These are phyloP conservation scores for Neltuma alba DNA, from an alignment of 306 rosid genomes.

Conservation along the genomic window DNA sequence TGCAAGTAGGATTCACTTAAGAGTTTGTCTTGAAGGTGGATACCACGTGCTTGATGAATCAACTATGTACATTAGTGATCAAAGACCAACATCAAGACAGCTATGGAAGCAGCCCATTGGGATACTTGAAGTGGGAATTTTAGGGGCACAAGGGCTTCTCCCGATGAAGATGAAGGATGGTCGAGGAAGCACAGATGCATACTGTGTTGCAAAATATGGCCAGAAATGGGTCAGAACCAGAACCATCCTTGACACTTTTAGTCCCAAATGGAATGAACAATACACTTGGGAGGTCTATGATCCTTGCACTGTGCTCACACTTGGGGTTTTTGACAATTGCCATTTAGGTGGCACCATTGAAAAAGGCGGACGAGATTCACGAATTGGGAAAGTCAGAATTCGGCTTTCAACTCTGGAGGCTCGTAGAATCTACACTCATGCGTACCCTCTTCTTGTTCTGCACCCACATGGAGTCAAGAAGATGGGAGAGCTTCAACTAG, in stretches of 20 bases:
- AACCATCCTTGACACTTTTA: slow-evolving; percentile 72
- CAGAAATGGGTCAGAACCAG: slow-evolving; percentile 96
- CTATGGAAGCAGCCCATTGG: slow-evolving; percentile 92
- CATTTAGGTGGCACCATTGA: slow-evolving; percentile 67
- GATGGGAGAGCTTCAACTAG: slow-evolving; percentile 92
- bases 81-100: slow-evolving; percentile 88
- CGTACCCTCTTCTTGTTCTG: slow-evolving; percentile 81
- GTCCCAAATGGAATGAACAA: slow-evolving; percentile 96
- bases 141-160: slow-evolving; percentile 85
- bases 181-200: slow-evolving; percentile 79
- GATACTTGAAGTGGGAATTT: slow-evolving; percentile 83
- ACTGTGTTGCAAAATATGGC: slow-evolving; percentile 86
- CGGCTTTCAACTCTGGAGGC: slow-evolving; percentile 90
- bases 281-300: slow-evolving; percentile 96
- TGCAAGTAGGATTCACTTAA: slow-evolving; percentile 79
- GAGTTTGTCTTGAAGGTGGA: slow-evolving; percentile 97
- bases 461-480: slow-evolving; percentile 89
- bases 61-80: slow-evolving; percentile 84
- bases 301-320: slow-evolving; percentile 86
- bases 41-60: slow-evolving; percentile 96
- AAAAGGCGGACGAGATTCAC: slow-evolving; percentile 59
- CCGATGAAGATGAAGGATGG: slow-evolving; percentile 93
- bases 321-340: slow-evolving; percentile 87
- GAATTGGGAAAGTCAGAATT: slow-evolving; percentile 90
- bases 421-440: slow-evolving; percentile 67